These are phyloP conservation scores for Taxillus chinensis DNA, from an alignment of 164 flowering plant genomes.

Conservation along the genomic window DNA sequence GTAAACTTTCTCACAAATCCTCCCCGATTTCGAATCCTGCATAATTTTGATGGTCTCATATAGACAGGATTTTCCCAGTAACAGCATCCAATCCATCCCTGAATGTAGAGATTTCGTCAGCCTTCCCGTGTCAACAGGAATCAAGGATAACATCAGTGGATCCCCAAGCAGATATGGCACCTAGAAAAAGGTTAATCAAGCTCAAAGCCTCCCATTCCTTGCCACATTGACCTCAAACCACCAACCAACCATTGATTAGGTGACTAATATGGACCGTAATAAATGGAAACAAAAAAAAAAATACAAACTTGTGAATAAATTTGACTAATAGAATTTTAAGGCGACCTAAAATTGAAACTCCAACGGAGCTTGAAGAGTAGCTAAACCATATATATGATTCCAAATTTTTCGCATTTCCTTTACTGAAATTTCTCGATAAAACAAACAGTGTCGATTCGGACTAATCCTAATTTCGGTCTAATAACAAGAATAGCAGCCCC, in stretches of 20 bases:
- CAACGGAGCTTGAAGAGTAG: too few species aligned
- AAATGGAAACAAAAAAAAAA: too few species aligned
- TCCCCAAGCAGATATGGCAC: conserved; percentile 50
- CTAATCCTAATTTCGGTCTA: neutral
- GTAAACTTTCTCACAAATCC: conserved; percentile 52
- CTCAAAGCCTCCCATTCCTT: neutral
- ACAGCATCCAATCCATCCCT: conserved; percentile 63
- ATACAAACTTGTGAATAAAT: too few species aligned
- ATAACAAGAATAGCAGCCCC: too few species aligned
- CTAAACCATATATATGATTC: too few species aligned
- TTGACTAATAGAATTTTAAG: too few species aligned
- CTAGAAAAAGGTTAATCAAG: conserved; percentile 17
- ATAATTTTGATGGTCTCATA: conserved; percentile 66
- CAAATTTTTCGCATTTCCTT: neutral
- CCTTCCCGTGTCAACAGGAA: conserved; percentile 74
- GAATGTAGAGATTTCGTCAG: conserved; percentile 60
- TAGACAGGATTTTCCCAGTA: conserved; percentile 69
- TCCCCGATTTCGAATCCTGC: conserved; percentile 64
- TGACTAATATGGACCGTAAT: too few species aligned
- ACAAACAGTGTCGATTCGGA: neutral
- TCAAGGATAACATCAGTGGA: conserved; percentile 49
- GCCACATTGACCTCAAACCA: neutral
- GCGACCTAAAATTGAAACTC: too few species aligned
- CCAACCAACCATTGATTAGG: neutral
- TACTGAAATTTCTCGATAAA: neutral